Percentiles rank a stretch among this genome's conserved stretches.
Evolutionary conservation across 352 stramenopile species (phyloP).

Genomic region (Pythium phragmiticola): DNA sequence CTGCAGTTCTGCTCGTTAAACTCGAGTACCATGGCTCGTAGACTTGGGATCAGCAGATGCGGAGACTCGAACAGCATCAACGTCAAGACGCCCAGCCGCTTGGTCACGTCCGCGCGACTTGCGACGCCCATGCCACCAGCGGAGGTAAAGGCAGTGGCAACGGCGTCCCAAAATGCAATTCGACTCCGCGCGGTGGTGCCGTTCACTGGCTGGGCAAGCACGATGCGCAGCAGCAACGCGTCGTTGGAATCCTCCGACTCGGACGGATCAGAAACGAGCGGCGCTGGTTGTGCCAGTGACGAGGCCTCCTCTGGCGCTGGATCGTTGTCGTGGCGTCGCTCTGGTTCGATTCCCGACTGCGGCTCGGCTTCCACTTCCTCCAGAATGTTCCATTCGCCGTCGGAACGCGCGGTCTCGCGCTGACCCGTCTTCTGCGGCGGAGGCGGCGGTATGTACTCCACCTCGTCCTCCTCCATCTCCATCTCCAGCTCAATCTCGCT

Average conservation of each 20-base stretch:
- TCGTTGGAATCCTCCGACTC: neutral
- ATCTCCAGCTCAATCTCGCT: too few relatives aligned
- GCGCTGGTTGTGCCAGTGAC: too few relatives aligned
- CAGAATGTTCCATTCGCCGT: too few relatives aligned
- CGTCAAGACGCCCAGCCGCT: neutral
- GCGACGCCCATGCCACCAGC: neutral
- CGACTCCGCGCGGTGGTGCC: neutral
- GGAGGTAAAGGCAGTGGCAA: neutral
- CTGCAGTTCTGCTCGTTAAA: slow-evolving; percentile 1
- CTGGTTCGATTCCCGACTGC: neutral
- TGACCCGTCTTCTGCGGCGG: too few relatives aligned
- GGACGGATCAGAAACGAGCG: too few relatives aligned
- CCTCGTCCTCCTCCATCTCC: too few relatives aligned
- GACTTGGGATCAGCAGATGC: neutral
- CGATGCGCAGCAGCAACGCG: neutral
- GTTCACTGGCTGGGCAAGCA: neutral
- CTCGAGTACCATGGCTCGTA: neutral
- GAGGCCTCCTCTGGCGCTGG: too few relatives aligned
- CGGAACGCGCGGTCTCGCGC: too few relatives aligned
- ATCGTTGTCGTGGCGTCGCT: too few relatives aligned
- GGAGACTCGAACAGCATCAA: neutral
- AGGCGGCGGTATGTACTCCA: too few relatives aligned
- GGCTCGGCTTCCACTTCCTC: too few relatives aligned
- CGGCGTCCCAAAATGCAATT: neutral
- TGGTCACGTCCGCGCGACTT: neutral